Evolutionary conservation across 164 flowering plant genomes (phyloP).

Genomic region (Brasenia schreberi): DNA sequence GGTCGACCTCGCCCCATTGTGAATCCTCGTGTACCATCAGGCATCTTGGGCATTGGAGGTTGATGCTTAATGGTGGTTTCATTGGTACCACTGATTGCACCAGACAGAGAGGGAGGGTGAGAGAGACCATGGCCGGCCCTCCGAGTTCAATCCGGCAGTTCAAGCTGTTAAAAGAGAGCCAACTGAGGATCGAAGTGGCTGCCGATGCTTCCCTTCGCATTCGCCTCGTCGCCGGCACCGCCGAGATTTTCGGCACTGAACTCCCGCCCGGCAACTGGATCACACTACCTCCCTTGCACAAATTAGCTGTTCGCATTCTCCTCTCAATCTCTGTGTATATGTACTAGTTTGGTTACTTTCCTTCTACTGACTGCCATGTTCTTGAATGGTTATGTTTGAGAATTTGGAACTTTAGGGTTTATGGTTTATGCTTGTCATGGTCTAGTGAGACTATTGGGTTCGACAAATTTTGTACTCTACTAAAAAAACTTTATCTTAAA

Average conservation of each 20-base stretch:
- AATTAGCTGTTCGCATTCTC: conserved; percentile 64
- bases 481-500: too few species aligned
- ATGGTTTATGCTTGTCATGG: too few species aligned
- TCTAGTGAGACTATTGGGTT: too few species aligned
- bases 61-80: conserved; percentile 40
- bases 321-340: background rate
- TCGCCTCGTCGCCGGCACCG: conserved; percentile 42
- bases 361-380: background rate
- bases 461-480: too few species aligned
- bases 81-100: conserved; percentile 6
- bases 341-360: background rate
- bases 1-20: conserved; percentile 83
- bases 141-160: conserved; percentile 28
- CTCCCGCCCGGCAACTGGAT: conserved; percentile 86
- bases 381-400: too few species aligned
- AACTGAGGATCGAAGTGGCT: conserved; percentile 68
- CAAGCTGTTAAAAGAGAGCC: conserved; percentile 74
- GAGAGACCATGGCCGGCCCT: too few species aligned
- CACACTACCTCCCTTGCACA: conserved; percentile 66
- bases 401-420: too few species aligned
- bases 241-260: conserved; percentile 90
- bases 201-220: conserved; percentile 53
- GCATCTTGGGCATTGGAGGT: conserved; percentile 90
- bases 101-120: background rate
- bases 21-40: conserved; percentile 88